Conservation (phyloP, 2,329 filamentous ascomycete species). For the Thelonectria rubi region DNA sequence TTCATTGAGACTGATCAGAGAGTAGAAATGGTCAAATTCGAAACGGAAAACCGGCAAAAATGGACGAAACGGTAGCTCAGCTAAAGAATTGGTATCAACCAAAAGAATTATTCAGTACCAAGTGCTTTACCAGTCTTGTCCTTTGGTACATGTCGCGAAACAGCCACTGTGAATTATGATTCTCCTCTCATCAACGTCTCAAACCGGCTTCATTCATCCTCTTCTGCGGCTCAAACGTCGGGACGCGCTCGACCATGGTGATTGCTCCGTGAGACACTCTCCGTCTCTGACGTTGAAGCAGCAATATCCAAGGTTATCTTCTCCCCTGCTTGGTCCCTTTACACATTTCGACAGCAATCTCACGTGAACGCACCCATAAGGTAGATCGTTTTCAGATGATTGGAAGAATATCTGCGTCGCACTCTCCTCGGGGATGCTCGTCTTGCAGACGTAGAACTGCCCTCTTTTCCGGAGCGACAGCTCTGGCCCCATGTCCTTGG, state of each 20-base stretch:
- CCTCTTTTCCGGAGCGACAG: neutral
- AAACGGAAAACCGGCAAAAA: too few species aligned
- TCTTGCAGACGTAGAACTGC: slow-evolving; percentile 9
- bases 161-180: too few species aligned
- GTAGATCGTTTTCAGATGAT: neutral
- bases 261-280: neutral
- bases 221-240: neutral
- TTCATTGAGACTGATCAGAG: slow-evolving; percentile 8
- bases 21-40: slow-evolving; percentile 7
- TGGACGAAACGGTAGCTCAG: neutral
- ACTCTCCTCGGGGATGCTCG: neutral
- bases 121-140: neutral
- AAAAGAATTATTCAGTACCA: neutral
- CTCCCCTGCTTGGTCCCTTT: neutral
- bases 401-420: slow-evolving; percentile 3
- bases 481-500: neutral
- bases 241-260: neutral
- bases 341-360: slow-evolving; percentile 2
- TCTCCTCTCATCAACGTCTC: too few species aligned
- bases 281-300: slow-evolving; percentile 6
- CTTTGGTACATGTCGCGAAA: neutral
- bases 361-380: slow-evolving; percentile 8
- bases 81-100: slow-evolving; percentile 7
- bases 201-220: too few species aligned
- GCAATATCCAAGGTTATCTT: slow-evolving; percentile 10